Percentiles rank a stretch among this genome's conserved stretches.
Conservation (phyloP, 768 basidiomycete genomes). For the Pisolithus orientalis region DNA sequence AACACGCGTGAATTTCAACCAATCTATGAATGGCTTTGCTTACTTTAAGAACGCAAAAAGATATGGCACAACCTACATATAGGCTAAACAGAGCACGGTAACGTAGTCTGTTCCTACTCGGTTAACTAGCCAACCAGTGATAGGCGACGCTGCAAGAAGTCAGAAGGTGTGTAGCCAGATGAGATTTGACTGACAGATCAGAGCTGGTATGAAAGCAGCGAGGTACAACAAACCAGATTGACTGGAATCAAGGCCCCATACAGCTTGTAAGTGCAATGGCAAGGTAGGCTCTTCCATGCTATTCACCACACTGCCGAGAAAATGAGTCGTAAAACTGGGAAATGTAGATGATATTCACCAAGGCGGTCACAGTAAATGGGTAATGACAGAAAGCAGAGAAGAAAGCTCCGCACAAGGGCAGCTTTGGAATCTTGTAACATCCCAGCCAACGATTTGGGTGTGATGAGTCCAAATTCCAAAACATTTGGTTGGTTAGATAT, state of each 20-base stretch:
- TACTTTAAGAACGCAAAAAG: not conserved
- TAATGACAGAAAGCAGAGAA: conserved; percentile 38
- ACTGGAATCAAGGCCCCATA: conserved; percentile 43
- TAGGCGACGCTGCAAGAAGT: not conserved
- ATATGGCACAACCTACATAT: not conserved
- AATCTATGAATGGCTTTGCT: too few species aligned
- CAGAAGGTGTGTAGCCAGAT: too few species aligned
- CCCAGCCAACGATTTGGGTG: not conserved
- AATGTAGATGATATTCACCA: conserved; percentile 40
- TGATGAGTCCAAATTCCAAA: not conserved
- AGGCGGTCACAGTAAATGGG: conserved; percentile 36
- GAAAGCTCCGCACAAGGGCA: conserved; percentile 19
- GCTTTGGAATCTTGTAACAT: conserved; percentile 1
- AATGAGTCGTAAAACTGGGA: too few species aligned
- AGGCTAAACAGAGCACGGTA: not conserved
- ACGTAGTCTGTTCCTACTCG: too few species aligned
- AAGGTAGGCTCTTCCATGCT: conserved; percentile 25
- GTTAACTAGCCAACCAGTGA: too few species aligned
- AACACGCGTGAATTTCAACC: too few species aligned
- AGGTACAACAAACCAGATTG: conserved; percentile 63
- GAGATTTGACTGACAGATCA: too few species aligned
- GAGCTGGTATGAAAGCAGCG: conserved; percentile 40
- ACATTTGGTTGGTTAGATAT: not conserved
- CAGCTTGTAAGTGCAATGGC: conserved; percentile 44
- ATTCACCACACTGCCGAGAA: too few species aligned